These are phyloP conservation scores for Boletellus emodensis DNA, from an alignment of 768 basidiomycete species.

Conservation along the genomic window DNA sequence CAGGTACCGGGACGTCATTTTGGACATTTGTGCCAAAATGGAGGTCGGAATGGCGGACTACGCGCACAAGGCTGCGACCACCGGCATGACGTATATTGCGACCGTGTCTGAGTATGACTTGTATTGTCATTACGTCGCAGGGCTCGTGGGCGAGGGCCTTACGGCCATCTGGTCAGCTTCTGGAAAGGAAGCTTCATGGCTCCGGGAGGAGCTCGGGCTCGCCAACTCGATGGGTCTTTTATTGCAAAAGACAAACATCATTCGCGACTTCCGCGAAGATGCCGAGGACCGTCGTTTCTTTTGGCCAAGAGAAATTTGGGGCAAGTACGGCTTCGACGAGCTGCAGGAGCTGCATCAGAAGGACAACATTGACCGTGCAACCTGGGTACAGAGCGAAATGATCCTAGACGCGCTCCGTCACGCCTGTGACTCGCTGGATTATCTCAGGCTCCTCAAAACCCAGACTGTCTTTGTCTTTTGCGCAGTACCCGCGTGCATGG, in stretches of 20 bases:
- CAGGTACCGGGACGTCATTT: conserved; percentile 75
- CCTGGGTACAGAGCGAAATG: conserved; percentile 86
- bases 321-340: conserved; percentile 66
- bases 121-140: conserved; percentile 98
- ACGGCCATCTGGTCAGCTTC: conserved; percentile 85
- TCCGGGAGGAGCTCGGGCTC: conserved; percentile 79
- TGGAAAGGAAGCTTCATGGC: conserved; percentile 69
- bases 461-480: conserved; percentile 96
- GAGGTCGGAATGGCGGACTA: conserved; percentile 94
- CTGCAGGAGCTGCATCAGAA: conserved; percentile 64
- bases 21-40: conserved; percentile 86
- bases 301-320: conserved; percentile 96
- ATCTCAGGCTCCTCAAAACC: conserved; percentile 79
- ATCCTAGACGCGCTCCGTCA: conserved; percentile 84
- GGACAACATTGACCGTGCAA: conserved; percentile 57
- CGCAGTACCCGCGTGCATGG: conserved; percentile 93
- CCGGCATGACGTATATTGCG: conserved; percentile 65
- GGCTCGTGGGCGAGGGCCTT: conserved; percentile 94
- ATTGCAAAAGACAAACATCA: conserved; percentile 97
- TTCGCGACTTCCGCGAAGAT: conserved; percentile 93
- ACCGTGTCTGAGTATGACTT: conserved; percentile 87
- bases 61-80: conserved; percentile 74
- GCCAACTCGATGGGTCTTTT: conserved; percentile 94
- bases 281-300: conserved; percentile 79
- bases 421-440: conserved; percentile 82